Evolutionary conservation across 2,329 filamentous ascomycete species (phyloP).

Genomic region (Thielaviopsis euricoi): DNA sequence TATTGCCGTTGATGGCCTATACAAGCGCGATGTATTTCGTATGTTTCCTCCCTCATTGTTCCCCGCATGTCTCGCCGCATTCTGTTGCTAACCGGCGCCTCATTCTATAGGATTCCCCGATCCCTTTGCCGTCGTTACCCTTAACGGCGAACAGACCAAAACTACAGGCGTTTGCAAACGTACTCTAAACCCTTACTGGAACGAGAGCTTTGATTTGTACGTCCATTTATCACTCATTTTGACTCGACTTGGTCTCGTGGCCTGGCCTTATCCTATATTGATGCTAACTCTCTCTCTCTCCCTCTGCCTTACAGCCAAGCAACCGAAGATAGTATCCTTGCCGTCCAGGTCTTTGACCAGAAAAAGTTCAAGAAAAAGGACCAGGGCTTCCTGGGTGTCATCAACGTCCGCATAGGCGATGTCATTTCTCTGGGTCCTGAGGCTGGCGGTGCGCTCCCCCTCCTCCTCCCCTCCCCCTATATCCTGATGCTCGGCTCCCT

Average conservation of each 20-base stretch:
- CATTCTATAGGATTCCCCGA: constrained; percentile 67
- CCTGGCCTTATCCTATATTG: too few species aligned
- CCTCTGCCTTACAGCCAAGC: constrained; percentile 44
- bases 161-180: constrained; percentile 96
- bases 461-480: constrained; percentile 2
- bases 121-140: constrained; percentile 90
- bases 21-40: constrained; percentile 99
- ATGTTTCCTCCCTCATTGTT: constrained; percentile 27
- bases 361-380: constrained; percentile 99
- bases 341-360: constrained; percentile 97
- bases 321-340: constrained; percentile 88
- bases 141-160: constrained; percentile 95
- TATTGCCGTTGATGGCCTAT: constrained; percentile 94
- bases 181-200: constrained; percentile 99
- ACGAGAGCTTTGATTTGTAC: constrained; percentile 97
- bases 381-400: constrained; percentile 92
- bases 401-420: constrained; percentile 91
- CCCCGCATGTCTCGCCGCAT: background rate
- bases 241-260: background rate
- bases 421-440: constrained; percentile 80
- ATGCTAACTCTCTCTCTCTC: background rate
- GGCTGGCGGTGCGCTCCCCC: constrained; percentile 55
- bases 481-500: background rate
- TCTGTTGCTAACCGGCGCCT: background rate
- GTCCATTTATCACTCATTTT: constrained; percentile 18